Percentiles rank a stretch among this genome's conserved stretches.
Conservation (phyloP, 345 rosid species). For the Moricandia moricandioides region DNA sequence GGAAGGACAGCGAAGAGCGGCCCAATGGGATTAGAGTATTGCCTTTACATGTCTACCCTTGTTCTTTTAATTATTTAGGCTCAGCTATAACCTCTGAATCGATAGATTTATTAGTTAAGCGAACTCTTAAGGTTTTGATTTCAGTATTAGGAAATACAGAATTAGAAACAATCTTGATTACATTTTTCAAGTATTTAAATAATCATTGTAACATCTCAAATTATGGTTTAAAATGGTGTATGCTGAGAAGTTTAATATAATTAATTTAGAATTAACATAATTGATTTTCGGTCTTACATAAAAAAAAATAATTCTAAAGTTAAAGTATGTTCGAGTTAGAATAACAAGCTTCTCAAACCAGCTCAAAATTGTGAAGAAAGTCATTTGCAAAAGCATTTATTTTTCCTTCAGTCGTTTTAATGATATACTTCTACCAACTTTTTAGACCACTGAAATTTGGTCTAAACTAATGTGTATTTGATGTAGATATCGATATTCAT, state of each 20-base stretch:
- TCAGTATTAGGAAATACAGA: not conserved
- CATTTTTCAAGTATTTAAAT: not conserved
- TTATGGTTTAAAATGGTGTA: too few species aligned
- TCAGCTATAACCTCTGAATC: not conserved
- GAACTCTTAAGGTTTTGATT: not conserved
- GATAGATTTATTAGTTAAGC: not conserved
- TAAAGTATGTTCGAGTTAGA: too few species aligned
- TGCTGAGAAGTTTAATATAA: too few species aligned
- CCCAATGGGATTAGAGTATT: slow-evolving; percentile 10
- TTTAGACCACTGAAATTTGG: not conserved
- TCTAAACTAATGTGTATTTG: not conserved
- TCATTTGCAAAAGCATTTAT: not conserved
- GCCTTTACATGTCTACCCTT: slow-evolving; percentile 6
- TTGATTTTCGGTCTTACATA: too few species aligned
- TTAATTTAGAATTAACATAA: too few species aligned
- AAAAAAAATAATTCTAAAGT: too few species aligned
- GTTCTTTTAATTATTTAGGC: not conserved
- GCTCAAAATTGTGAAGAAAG: not conserved
- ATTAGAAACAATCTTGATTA: not conserved
- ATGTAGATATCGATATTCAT: not conserved
- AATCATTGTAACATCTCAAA: too few species aligned
- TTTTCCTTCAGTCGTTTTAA: not conserved
- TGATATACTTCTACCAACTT: not conserved
- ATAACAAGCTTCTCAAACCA: not conserved
- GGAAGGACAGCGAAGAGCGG: slow-evolving; percentile 20